These are phyloP conservation scores for Diaporthe amygdali DNA, from an alignment of 2,329 filamentous ascomycete species.

Conservation along the genomic window DNA sequence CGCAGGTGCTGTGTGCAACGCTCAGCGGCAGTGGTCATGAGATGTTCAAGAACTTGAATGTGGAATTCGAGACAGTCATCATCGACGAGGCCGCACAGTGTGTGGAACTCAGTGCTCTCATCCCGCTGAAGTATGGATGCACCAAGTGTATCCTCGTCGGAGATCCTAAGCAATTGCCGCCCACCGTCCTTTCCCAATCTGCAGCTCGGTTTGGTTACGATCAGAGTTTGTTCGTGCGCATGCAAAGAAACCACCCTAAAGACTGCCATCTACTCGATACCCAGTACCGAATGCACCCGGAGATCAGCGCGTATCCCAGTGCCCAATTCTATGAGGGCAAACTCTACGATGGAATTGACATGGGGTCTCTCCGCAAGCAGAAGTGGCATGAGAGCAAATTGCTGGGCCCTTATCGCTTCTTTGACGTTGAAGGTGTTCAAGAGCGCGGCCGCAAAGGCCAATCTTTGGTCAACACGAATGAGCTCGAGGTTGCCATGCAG, in stretches of 20 bases:
- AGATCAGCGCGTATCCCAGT: constrained; percentile 92
- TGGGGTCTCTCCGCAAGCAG: constrained; percentile 75
- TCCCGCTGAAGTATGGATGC: constrained; percentile 96
- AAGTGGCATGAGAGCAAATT: constrained; percentile 86
- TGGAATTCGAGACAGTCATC: constrained; percentile 98
- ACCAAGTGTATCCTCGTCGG: constrained; percentile 96
- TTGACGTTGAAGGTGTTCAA: constrained; percentile 91
- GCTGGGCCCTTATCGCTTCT: constrained; percentile 94
- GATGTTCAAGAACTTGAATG: constrained; percentile 91
- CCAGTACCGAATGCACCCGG: constrained; percentile 99
- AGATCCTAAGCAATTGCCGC: constrained; percentile 95
- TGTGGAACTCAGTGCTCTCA: constrained; percentile 94
- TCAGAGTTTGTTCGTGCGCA: constrained; percentile 96
- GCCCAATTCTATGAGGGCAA: constrained; percentile 89
- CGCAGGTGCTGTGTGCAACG: constrained; percentile 93
- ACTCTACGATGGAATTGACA: constrained; percentile 83
- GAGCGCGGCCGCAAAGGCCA: constrained; percentile 81
- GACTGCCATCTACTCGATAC: constrained; percentile 95
- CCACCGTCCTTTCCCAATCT: constrained; percentile 92
- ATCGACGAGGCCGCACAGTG: constrained; percentile 99
- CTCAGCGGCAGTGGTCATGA: constrained; percentile 96
- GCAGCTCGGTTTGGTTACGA: constrained; percentile 94
- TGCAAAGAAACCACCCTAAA: constrained; percentile 89
- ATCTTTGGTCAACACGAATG: constrained; percentile 87
- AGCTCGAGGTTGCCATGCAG: constrained; percentile 84